Evolutionary conservation across 441 rosid species (phyloP).

Genomic region (Adansonia madagascariensis): DNA sequence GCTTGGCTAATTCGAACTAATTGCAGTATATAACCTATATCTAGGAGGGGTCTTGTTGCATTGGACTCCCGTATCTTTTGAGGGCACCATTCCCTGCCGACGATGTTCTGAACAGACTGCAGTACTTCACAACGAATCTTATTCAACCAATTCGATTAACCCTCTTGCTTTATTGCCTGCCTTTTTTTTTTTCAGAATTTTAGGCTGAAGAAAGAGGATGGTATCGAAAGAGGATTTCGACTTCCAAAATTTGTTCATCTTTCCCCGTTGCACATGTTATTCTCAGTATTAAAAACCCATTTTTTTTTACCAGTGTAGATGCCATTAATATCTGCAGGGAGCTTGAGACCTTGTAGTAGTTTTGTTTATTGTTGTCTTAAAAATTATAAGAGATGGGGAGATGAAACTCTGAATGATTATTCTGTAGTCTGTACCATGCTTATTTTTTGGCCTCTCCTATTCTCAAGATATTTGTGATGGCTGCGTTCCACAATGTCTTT

Average conservation of each 20-base stretch:
- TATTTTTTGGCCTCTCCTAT: neutral
- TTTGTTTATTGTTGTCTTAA: constrained; percentile 26
- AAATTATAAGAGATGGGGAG: constrained; percentile 22
- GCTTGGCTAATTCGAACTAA: constrained; percentile 39
- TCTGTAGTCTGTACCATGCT: constrained; percentile 21
- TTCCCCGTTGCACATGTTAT: constrained; percentile 14
- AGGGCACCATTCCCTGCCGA: constrained; percentile 31
- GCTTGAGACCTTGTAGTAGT: constrained; percentile 32
- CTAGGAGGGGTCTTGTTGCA: constrained; percentile 26
- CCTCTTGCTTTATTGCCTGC: constrained; percentile 42
- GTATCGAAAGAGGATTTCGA: constrained; percentile 32
- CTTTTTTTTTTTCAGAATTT: constrained; percentile 30
- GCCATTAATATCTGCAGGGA: constrained; percentile 31
- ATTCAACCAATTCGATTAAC: constrained; percentile 33
- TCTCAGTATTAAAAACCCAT: constrained; percentile 13
- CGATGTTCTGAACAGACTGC: constrained; percentile 17
- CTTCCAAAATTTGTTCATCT: constrained; percentile 33
- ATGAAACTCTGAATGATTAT: constrained; percentile 21
- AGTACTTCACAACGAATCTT: constrained; percentile 19
- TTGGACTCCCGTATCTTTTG: neutral
- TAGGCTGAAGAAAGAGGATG: constrained; percentile 41
- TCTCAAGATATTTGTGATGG: too few species aligned
- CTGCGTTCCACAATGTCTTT: too few species aligned
- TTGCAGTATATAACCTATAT: constrained; percentile 19
- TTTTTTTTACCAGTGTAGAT: constrained; percentile 33